These are phyloP conservation scores for Luzula sylvatica DNA, from an alignment of 176 grass and related monocot species.

Conservation along the genomic window DNA sequence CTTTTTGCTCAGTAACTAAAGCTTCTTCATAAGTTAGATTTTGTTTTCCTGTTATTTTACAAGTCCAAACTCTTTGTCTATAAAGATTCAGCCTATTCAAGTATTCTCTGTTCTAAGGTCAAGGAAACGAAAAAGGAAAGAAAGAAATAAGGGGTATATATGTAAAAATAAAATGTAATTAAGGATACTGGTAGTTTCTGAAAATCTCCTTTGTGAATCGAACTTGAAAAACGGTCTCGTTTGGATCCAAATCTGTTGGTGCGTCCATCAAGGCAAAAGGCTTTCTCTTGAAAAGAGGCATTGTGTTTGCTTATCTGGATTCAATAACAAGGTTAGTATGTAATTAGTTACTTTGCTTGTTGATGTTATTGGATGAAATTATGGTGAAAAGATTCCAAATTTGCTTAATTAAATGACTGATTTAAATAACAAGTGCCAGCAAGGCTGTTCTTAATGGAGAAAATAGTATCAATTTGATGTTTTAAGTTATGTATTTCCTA, in stretches of 20 bases:
- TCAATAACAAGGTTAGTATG: neutral
- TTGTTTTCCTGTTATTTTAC: constrained; percentile 69
- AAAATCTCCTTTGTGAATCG: constrained; percentile 90
- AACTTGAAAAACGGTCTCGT: constrained; percentile 60
- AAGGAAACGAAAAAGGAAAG: constrained; percentile 29
- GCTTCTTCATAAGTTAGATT: constrained; percentile 92
- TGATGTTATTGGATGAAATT: constrained; percentile 5
- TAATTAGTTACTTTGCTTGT: neutral
- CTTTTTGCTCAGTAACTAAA: constrained; percentile 58
- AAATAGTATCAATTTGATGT: no score
- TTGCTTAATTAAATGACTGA: neutral
- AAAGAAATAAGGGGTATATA: neutral
- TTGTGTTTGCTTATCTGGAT: constrained; percentile 20
- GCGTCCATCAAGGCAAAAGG: constrained; percentile 42
- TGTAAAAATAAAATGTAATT: constrained; percentile 18
- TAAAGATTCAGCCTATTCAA: constrained; percentile 76
- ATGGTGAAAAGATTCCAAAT: constrained; percentile 1
- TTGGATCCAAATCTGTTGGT: constrained; percentile 54
- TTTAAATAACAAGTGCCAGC: no score
- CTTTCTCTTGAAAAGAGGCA: constrained; percentile 79
- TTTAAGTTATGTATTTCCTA: no score
- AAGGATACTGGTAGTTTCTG: constrained; percentile 83
- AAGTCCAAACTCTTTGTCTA: constrained; percentile 58
- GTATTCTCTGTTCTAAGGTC: constrained; percentile 62
- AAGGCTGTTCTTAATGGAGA: no score